These are phyloP conservation scores for Ottelia alismoides DNA, from an alignment of 106 monocot species.

Conservation along the genomic window DNA sequence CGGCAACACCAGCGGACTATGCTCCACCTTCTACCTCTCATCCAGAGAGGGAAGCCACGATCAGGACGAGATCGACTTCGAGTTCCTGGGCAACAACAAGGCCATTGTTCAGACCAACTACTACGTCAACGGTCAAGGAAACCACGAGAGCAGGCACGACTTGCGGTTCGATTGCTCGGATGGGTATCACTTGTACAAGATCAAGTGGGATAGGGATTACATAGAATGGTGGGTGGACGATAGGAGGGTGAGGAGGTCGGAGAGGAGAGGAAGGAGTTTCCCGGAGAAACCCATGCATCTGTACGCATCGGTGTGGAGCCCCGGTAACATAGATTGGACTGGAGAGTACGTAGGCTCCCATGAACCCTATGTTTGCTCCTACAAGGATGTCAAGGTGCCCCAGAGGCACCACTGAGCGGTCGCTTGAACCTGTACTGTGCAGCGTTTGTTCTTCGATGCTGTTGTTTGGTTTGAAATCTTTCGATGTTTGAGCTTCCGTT, in stretches of 20 bases:
- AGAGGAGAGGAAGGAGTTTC: neutral
- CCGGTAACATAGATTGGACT: neutral
- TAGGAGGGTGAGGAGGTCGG: neutral
- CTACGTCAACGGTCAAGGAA: neutral
- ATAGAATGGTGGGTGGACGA: neutral
- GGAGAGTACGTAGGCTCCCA: neutral
- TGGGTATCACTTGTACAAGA: neutral
- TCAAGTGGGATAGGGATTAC: neutral
- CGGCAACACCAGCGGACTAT: neutral
- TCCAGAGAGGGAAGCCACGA: neutral
- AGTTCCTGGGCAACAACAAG: neutral
- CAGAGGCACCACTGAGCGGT: too few species aligned
- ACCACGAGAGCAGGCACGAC: neutral
- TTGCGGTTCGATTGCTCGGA: neutral
- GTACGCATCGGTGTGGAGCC: neutral
- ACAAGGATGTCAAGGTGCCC: neutral
- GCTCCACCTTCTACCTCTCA: neutral
- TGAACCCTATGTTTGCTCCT: neutral
- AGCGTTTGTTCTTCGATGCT: too few species aligned
- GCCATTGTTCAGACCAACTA: neutral
- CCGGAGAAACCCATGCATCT: neutral
- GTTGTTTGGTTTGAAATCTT: too few species aligned
- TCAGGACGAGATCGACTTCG: constrained; percentile 1
- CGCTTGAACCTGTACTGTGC: too few species aligned
- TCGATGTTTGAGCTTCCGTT: too few species aligned